These are phyloP conservation scores for Fragaria ananassa DNA, from an alignment of 306 rosid genomes.

Conservation along the genomic window DNA sequence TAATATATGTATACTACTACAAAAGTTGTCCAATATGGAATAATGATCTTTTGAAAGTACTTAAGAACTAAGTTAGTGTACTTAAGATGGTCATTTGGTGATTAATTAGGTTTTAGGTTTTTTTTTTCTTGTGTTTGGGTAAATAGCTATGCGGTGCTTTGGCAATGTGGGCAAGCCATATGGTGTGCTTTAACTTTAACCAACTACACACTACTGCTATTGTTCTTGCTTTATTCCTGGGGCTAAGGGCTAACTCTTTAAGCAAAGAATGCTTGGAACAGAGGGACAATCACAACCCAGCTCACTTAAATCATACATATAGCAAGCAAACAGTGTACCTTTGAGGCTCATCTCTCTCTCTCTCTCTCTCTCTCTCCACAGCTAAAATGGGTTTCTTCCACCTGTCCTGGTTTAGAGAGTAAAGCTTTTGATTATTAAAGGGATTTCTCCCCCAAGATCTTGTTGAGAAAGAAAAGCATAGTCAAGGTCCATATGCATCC, in stretches of 20 bases:
- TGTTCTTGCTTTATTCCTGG: conserved; percentile 71
- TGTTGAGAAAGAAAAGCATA: conserved; percentile 72
- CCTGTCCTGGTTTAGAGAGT: conserved; percentile 37
- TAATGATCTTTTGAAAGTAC: background rate
- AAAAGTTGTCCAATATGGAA: no score
- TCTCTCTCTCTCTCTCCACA: conserved; percentile 21
- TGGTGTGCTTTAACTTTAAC: conserved; percentile 50
- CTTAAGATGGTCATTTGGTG: background rate
- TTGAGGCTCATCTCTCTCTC: background rate
- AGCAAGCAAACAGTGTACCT: background rate
- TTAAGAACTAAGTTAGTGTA: background rate
- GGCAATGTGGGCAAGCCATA: conserved; percentile 34
- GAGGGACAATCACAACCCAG: conserved; percentile 57
- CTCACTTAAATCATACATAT: conserved; percentile 12
- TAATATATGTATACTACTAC: no score
- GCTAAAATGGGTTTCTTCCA: conserved; percentile 26
- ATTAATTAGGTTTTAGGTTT: background rate
- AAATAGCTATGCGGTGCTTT: conserved; percentile 25
- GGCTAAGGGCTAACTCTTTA: conserved; percentile 75
- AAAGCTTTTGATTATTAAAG: conserved; percentile 43
- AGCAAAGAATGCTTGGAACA: conserved; percentile 79
- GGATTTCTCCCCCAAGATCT: conserved; percentile 50
- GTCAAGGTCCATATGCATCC: conserved; percentile 40
- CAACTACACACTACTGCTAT: conserved; percentile 28
- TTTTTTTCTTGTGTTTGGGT: background rate